phyloP scores from a whole-genome alignment of 805 yeast species.

The Starmerella bacillaris region DNA sequence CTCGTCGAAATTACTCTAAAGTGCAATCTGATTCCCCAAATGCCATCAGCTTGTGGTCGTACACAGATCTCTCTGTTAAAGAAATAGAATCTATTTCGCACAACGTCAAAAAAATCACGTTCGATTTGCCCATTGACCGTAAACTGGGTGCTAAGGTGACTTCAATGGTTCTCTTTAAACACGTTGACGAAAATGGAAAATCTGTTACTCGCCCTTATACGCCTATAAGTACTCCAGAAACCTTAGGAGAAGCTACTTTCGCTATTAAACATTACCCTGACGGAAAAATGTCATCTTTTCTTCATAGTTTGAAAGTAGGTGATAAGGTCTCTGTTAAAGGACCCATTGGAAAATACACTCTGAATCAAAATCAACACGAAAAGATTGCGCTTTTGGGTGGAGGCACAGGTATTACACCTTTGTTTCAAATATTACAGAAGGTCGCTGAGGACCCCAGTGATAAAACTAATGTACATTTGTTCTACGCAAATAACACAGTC shows the following conservation, averaged over 20 bases:
- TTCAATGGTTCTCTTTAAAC: slow-evolving; percentile 65
- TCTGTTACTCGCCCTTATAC: slow-evolving; percentile 72
- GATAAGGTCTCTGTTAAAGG: slow-evolving; percentile 87
- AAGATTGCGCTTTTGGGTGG: slow-evolving; percentile 77
- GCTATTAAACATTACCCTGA: slow-evolving; percentile 68
- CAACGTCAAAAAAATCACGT: slow-evolving; percentile 44
- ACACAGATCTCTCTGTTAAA: slow-evolving; percentile 20
- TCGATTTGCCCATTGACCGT: slow-evolving; percentile 52
- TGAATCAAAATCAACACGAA: slow-evolving; percentile 71
- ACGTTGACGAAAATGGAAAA: slow-evolving; percentile 63
- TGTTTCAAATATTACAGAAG: slow-evolving; percentile 68
- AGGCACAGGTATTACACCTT: slow-evolving; percentile 93
- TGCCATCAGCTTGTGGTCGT: slow-evolving; percentile 20
- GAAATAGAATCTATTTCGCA: slow-evolving; percentile 16
- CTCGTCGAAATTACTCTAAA: slow-evolving; percentile 22
- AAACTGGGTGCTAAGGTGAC: slow-evolving; percentile 65
- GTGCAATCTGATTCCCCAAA: slow-evolving; percentile 16
- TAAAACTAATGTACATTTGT: slow-evolving; percentile 69
- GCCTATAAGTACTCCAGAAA: slow-evolving; percentile 55
- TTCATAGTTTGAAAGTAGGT: slow-evolving; percentile 48
- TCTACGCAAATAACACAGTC: slow-evolving; percentile 62
- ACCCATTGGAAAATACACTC: slow-evolving; percentile 78
- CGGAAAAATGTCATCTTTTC: slow-evolving; percentile 69
- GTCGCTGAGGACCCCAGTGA: slow-evolving; percentile 66
- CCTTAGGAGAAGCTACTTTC: slow-evolving; percentile 59